A percentile compares a stretch with the other conserved stretches of the same genome.
These are phyloP conservation scores for Cystobasidium pallidum DNA, from an alignment of 1,284 basidiomycete genomes.

Conservation along the genomic window DNA sequence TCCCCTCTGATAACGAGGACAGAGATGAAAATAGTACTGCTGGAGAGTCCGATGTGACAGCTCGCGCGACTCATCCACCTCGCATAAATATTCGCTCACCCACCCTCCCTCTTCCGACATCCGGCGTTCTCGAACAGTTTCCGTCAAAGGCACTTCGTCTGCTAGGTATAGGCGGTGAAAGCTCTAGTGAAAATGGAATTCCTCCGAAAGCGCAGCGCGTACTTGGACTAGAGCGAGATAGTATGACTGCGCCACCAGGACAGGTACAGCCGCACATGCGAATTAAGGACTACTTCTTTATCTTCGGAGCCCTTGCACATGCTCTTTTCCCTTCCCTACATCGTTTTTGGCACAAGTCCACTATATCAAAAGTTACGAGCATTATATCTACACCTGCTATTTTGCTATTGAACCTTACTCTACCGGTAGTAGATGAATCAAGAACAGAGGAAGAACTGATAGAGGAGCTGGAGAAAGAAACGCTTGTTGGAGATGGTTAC, in stretches of 20 bases:
- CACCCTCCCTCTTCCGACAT: background rate
- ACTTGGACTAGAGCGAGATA: conserved; percentile 10
- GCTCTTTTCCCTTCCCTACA: conserved; percentile 86
- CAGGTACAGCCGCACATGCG: background rate
- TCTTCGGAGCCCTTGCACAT: conserved; percentile 61
- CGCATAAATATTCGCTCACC: background rate
- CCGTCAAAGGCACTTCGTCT: conserved; percentile 36
- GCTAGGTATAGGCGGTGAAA: conserved; percentile 12
- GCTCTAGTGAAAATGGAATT: background rate
- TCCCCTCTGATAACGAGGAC: background rate
- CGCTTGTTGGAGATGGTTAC: conserved; percentile 60
- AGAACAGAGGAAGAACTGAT: conserved; percentile 50
- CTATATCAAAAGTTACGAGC: conserved; percentile 72
- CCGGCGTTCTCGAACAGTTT: conserved; percentile 16
- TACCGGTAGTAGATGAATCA: conserved; percentile 76
- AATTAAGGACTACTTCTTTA: conserved; percentile 55
- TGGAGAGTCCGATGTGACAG: conserved; percentile 43
- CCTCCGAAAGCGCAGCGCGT: conserved; percentile 40
- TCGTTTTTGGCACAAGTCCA: conserved; percentile 71
- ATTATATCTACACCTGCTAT: conserved; percentile 85
- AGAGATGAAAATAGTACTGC: conserved; percentile 16
- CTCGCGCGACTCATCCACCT: conserved; percentile 16
- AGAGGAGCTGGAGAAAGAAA: conserved; percentile 55
- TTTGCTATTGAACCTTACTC: conserved; percentile 79
- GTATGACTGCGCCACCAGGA: background rate